Evolutionary conservation across 495 filamentous ascomycete genomes (phyloP), one percentile per base, ranked within the genome.

Genomic region (Xanthoparmelia taractica): DNA sequence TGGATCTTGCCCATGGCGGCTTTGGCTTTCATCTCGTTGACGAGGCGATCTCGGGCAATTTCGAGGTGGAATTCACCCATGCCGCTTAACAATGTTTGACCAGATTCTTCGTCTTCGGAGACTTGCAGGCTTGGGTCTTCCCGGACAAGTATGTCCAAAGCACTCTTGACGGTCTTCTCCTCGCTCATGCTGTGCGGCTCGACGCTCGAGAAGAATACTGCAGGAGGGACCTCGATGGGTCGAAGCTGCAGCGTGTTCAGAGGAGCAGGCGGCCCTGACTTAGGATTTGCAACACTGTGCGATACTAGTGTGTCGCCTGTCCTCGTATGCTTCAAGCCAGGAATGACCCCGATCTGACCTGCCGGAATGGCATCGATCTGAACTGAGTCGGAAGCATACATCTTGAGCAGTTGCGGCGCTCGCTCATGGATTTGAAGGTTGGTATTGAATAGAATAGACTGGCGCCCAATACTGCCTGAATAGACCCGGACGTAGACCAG

Each of bases 21-120:
- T 69, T 87, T 97, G 66, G 81, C 91, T 70, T 93, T 96, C 73
- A 96, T 86, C 66, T 97, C 90, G 41, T 87, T 87, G 59, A 93
- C 81, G 10, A 99, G 84, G 27, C 93, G 82, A 74, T 97, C 91
- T 34, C 87, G 79, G 5, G 95, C 92, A 41, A 99, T 94, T 67
- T 99, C 95, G 4, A 99, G 84, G 72, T 99, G 95, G n/a, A 99
- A 83, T 59, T 96, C 90, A 4, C 95, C 95, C 95, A 99, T 99
- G 15, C 95, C 95, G 43, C 89, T 90, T 2, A 99, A 79, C 12
- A 96, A 86, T 23, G 92, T 96, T 67, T 96, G 93, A 2, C 92
- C 94, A 0, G 90, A 91, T 70, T 97, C 95, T 67, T 92, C 87
- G 69, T 97, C 91, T 27, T 87, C 76, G 55, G 77, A 87, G 70